These are phyloP conservation scores for Prunella vulgaris DNA, from an alignment of 257 asterid species.

Conservation along the genomic window DNA sequence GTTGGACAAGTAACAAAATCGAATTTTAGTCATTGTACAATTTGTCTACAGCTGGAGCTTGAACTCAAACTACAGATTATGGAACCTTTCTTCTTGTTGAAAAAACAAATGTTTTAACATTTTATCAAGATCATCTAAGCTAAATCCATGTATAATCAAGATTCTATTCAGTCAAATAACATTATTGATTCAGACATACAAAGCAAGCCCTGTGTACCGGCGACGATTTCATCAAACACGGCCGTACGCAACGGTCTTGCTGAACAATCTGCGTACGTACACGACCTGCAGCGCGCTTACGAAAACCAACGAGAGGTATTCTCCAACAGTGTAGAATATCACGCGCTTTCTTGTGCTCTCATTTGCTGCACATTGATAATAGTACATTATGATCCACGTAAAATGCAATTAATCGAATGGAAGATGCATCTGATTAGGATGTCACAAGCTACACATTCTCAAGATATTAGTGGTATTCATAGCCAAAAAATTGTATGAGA, in stretches of 20 bases:
- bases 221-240: constrained; percentile 50
- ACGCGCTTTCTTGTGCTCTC: constrained; percentile 83
- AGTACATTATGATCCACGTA: not conserved
- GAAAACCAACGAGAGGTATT: constrained; percentile 56
- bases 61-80: not conserved
- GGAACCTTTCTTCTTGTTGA: not conserved
- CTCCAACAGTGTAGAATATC: constrained; percentile 75
- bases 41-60: not conserved
- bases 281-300: constrained; percentile 68
- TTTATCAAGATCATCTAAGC: not conserved
- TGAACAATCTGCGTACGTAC: constrained; percentile 67
- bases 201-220: not conserved
- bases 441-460: not conserved
- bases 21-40: not conserved
- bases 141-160: not conserved
- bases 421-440: not conserved
- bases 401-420: not conserved
- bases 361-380: constrained; percentile 48
- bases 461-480: not conserved
- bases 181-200: not conserved
- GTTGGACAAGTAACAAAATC: not conserved
- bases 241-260: constrained; percentile 61
- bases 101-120: not conserved
- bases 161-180: not conserved
- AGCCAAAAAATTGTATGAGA: not conserved